Evolutionary conservation across 257 asterid species (phyloP), one percentile per base, ranked within the genome.

Genomic region (Primulina eburnea): DNA sequence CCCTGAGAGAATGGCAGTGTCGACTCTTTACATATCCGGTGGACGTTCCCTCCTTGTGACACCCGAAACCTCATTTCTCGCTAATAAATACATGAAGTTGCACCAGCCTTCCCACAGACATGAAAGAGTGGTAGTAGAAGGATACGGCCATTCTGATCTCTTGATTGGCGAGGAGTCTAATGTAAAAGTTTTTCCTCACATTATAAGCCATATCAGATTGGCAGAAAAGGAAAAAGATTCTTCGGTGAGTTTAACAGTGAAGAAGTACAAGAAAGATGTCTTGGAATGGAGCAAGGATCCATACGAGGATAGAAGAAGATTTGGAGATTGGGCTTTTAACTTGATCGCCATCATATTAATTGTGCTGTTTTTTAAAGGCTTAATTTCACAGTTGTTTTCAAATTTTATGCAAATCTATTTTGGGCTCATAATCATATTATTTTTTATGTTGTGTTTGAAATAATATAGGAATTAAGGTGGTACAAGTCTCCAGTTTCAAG

Each of bases 141-240:
- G 92, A 7, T 86, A 78, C 34, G 89, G 88, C 30, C 89, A 86
- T 32, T 82, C 92, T 1, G 89, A 84, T 57, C 83, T 84, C 60
- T 53, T 82, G 82, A 80, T 84, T 7, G 88, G 89, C 4, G 85
- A 86, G 67, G 82, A 80, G 21, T 80, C 88, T 1, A 2, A 5
- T 29, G 64, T 75, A 32, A 68, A 58, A 57, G 88, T 82, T 10
- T 82, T 82, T 40, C 85, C 86, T 20, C 82, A 75, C 69, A 80
- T 84, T 62, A 55, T 47, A 7, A 71, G 33, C 5, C 88, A 86
- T n/a, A 72, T 86, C 5, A 71, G 64, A 33, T 35, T 80, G 77
- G 80, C 82, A 21, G 89, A 80, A 67, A 74, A 72, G 38, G 87
- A 69, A n/a, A 61, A 6, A 8, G 59, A 58, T 6, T 24, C 8